Base-by-base conservation (phyloP, 768 basidiomycete species). In the Harrya chromipes region DNA sequence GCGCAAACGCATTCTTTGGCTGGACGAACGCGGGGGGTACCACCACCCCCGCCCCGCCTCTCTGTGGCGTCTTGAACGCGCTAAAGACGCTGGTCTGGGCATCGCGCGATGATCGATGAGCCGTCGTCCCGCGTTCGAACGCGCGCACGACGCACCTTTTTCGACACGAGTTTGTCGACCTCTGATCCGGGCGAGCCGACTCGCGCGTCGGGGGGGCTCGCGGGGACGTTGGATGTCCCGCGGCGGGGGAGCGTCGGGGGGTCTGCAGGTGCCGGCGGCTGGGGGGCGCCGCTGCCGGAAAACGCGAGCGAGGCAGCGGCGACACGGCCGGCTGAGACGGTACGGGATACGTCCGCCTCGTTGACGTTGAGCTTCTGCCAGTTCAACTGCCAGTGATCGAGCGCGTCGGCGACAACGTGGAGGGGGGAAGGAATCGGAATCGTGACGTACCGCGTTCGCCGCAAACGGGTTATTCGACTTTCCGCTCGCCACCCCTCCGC, bases 231-330 rank as follows among this genome's bases (percentile, higher is more conserved):
- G 29, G 11, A 29, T 10, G 11, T 29, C 29, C 29, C 21, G 68
- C 54, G 48, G 69, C 65, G 36, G 21, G 43, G 11, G 23, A 23
- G 17, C 24, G 43, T 8, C 21, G 23, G 6, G 24, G 13, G 11
- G 44, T 9, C 44, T 67, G 29, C 6, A 12, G 29, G 3, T 10
- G 26, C 26, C 26, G 26, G 26, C 23, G 23, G 23, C 6, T 23
- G 23, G 23, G 23, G 23, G 26, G 26, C 8, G 26, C 26, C 6
- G 8, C 8, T 10, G 59, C 55, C 50, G 6, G 61, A 66, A 54
- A 82, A 77, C 29, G 77, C 72, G 10, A 74, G 62, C 17, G 80
- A 74, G 4, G 81, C 78, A 6, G 83, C 80, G 1, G 83, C 82
- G 26, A 85, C 75, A 21, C 81, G 75, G 6, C 81, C 81, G 19